A percentile compares a stretch with the other conserved stretches of the same genome.
phyloP scores from a whole-genome alignment of 495 filamentous ascomycete genomes.

The Neurospora sp. region DNA sequence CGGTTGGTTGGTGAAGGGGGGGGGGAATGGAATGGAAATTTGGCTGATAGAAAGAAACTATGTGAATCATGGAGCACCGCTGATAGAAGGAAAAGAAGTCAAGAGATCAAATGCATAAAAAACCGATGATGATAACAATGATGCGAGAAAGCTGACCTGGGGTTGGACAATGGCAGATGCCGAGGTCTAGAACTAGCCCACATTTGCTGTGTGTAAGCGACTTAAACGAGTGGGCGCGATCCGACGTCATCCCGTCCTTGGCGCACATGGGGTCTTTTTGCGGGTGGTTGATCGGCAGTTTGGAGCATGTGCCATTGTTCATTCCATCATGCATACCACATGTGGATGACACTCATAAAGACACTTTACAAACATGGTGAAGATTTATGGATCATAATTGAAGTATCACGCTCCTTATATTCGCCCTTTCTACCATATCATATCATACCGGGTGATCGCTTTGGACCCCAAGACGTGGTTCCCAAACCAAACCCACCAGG shows the following conservation, averaged over 20 bases:
- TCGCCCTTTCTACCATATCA: not conserved
- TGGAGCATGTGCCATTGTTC: not conserved
- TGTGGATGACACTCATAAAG: not conserved
- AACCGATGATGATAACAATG: not conserved
- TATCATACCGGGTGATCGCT: not conserved
- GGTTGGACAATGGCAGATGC: not conserved
- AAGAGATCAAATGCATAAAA: not conserved
- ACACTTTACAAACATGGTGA: not conserved
- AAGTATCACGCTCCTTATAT: not conserved
- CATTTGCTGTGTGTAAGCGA: not conserved
- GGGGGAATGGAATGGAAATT: not conserved
- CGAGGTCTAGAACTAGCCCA: not conserved
- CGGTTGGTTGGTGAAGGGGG: not conserved
- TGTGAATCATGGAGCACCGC: not conserved
- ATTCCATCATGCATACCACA: not conserved
- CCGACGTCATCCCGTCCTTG: not conserved
- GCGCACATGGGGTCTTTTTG: not conserved
- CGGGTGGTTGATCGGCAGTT: not conserved
- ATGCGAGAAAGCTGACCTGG: not conserved
- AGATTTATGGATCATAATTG: not conserved
- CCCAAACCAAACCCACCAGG: not conserved
- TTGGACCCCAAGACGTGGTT: not conserved
- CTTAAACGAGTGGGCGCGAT: not conserved
- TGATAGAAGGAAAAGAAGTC: not conserved
- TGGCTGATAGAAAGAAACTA: not conserved